phyloP scores from a whole-genome alignment of 208 protist species.

The Wallacemonas sp. region DNA sequence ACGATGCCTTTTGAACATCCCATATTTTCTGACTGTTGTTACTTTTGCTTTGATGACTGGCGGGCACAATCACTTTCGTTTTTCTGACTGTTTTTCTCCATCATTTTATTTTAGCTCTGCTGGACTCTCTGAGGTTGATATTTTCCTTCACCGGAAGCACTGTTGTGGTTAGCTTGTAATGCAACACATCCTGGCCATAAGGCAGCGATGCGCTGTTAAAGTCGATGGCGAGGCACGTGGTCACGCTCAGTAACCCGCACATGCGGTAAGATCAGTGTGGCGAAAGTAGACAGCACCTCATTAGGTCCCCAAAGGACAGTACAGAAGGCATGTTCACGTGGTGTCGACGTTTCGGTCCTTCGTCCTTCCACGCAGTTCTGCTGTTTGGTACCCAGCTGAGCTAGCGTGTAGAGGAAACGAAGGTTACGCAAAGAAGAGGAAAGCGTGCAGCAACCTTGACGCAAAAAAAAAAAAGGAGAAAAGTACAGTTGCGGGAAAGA shows the following conservation, averaged over 20 bases:
- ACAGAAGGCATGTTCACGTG: too few species aligned
- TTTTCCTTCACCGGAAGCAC: too few species aligned
- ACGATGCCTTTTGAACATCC: too few species aligned
- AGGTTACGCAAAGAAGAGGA: too few species aligned
- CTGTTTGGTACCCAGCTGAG: too few species aligned
- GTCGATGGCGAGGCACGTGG: neutral
- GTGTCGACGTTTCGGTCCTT: too few species aligned
- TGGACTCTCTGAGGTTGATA: too few species aligned
- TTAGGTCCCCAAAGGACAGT: too few species aligned
- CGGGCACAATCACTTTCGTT: neutral
- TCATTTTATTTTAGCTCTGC: neutral
- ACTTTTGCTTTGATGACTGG: neutral
- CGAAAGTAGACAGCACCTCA: neutral
- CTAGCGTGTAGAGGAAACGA: too few species aligned
- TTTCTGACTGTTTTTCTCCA: neutral
- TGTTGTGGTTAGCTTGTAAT: neutral
- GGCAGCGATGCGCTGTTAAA: conserved; percentile 4
- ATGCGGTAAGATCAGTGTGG: neutral
- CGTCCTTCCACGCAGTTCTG: too few species aligned
- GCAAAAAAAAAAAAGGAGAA: neutral
- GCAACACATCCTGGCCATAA: conserved; percentile 1
- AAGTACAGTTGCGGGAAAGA: neutral
- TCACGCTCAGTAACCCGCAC: neutral
- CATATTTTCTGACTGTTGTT: neutral
- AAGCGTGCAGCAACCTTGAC: too few species aligned